phyloP scores from a whole-genome alignment of 176 grass and related monocot species.

The Oryza longistaminata region DNA sequence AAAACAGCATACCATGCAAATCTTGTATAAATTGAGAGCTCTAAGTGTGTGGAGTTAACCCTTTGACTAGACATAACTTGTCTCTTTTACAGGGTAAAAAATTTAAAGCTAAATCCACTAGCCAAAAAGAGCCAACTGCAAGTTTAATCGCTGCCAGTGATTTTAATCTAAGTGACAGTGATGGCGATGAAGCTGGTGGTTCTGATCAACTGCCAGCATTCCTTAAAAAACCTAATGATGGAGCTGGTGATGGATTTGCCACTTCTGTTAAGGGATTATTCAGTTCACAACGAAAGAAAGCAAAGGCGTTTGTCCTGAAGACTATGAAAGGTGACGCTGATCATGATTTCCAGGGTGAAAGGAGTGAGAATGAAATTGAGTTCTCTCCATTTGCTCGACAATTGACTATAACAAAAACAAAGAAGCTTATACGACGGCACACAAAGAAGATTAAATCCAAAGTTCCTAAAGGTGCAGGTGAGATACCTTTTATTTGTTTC shows the following conservation, averaged over 20 bases:
- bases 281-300: slow-evolving; percentile 81
- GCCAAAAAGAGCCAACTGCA: slow-evolving; percentile 56
- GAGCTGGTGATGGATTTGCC: slow-evolving; percentile 92
- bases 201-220: slow-evolving; percentile 70
- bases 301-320: slow-evolving; percentile 78
- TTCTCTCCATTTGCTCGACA: slow-evolving; percentile 94
- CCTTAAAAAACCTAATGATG: slow-evolving; percentile 72
- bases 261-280: slow-evolving; percentile 93
- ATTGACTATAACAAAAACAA: slow-evolving; percentile 86
- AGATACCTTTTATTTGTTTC: neutral
- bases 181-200: slow-evolving; percentile 64
- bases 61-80: slow-evolving; percentile 24
- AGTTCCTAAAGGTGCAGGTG: slow-evolving; percentile 56
- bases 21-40: slow-evolving; percentile 21
- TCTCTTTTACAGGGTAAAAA: slow-evolving; percentile 82
- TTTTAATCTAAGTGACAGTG: slow-evolving; percentile 78
- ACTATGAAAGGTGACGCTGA: slow-evolving; percentile 87
- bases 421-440: slow-evolving; percentile 84
- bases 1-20: slow-evolving; percentile 27
- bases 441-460: slow-evolving; percentile 77
- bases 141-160: slow-evolving; percentile 48
- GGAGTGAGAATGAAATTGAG: slow-evolving; percentile 85
- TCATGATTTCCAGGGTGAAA: slow-evolving; percentile 79
- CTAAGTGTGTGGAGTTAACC: neutral
- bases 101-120: slow-evolving; percentile 86